Evolutionary conservation across 257 asterid genomes (phyloP), one percentile per base, ranked within the genome.

Genomic region (Solanum bulbocastanum): DNA sequence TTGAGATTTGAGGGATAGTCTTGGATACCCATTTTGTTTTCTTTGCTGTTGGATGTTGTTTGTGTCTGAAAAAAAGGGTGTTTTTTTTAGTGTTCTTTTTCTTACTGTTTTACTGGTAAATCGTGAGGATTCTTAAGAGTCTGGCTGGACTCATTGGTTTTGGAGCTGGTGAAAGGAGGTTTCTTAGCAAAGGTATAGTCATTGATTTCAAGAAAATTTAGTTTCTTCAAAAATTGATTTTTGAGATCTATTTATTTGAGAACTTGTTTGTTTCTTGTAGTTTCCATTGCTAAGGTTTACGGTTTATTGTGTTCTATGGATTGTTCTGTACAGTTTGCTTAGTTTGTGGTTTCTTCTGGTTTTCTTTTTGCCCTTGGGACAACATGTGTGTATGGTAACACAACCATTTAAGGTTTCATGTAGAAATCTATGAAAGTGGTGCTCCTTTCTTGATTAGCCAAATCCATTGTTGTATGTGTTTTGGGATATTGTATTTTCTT

Each of bases 181-280:
- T 88, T 75, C 71, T 86, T 71, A 35, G 85, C 85, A 60, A 90
- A 94, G 97, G 95, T 94, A 87, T 83, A 87, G 85, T 88, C 20
- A 90, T 91, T 74, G 6, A 84, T 42, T 82, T 4, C 16, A 65
- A 66, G n/a, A 56, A 39, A 22, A 10, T 62, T 15, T 46, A 6
- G 40, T 27, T 6, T 49, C 33, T 27, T 84, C 60, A 79, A n/a
- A 60, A 79, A 39, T 73, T 37, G 66, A 87, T 76, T 88, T 90
- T 90, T 72, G 89, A 92, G 98, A 95, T 94, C 93, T 94, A 87
- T 75, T 85, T 37, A 33, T 87, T 81, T 81, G 69, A 46, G 68
- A 16, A 27, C 68, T 30, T 20, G 25, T 49, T 2, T 44, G 40
- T 23, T 44, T 44, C 16, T 44, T 81, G 68, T 30, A 42, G 20